These are phyloP conservation scores for Naganishia friedmannii DNA, from an alignment of 768 basidiomycete species.

Conservation along the genomic window DNA sequence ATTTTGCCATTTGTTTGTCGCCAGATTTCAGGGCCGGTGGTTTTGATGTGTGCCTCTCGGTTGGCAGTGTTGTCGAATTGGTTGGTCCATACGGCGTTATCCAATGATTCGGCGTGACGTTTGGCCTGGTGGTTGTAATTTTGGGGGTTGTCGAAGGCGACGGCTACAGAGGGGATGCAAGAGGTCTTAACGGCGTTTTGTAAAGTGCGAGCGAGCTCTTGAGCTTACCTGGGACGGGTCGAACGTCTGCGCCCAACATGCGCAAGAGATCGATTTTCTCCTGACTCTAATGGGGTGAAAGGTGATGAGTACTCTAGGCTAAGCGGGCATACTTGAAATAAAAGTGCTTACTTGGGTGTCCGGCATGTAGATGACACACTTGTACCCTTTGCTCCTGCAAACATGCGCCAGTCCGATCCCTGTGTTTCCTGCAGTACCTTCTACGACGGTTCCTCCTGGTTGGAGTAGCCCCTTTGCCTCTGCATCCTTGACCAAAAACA, in stretches of 20 bases:
- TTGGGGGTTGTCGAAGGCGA: slow-evolving; percentile 86
- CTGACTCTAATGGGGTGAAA: slow-evolving; percentile 63
- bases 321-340: background rate
- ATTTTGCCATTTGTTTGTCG: slow-evolving; percentile 67
- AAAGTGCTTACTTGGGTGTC: slow-evolving; percentile 68
- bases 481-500: slow-evolving; percentile 80
- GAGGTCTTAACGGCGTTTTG: background rate
- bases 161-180: slow-evolving; percentile 55
- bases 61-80: slow-evolving; percentile 98
- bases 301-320: background rate
- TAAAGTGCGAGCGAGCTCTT: background rate
- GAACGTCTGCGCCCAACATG: slow-evolving; percentile 96
- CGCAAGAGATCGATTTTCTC: slow-evolving; percentile 96
- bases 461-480: slow-evolving; percentile 81
- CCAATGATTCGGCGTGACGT: slow-evolving; percentile 69
- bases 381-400: slow-evolving; percentile 86
- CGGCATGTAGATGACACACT: slow-evolving; percentile 99
- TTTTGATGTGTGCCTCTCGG: slow-evolving; percentile 75
- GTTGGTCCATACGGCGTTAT: slow-evolving; percentile 90
- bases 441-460: slow-evolving; percentile 93
- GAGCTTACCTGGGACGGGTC: slow-evolving; percentile 68
- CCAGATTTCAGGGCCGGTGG: slow-evolving; percentile 98
- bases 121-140: slow-evolving; percentile 98
- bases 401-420: slow-evolving; percentile 85
- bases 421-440: slow-evolving; percentile 97